A percentile compares a stretch with the other conserved stretches of the same genome.
phyloP scores from a whole-genome alignment of 257 asterid genomes.

The Asclepias syriaca region DNA sequence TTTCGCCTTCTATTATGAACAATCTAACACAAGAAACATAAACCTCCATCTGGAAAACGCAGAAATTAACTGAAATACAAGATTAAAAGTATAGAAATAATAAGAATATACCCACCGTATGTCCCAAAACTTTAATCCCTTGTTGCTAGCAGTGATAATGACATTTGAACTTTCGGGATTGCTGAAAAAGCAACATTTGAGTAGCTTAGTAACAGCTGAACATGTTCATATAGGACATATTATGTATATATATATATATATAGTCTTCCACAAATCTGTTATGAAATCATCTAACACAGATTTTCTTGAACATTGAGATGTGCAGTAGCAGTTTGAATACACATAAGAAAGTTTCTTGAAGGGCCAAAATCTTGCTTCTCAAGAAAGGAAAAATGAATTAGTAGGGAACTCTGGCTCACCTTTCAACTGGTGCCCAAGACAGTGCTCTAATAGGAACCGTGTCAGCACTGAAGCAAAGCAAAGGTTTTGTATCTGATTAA shows the following conservation, averaged over 20 bases:
- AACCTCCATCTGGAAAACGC: background rate
- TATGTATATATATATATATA: too few relatives aligned
- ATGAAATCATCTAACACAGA: background rate
- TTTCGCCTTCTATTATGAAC: background rate
- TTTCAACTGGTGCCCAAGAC: constrained; percentile 73
- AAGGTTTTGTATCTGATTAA: constrained; percentile 65
- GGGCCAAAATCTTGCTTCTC: background rate
- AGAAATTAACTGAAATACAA: too few relatives aligned
- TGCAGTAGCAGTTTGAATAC: too few relatives aligned
- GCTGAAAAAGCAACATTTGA: constrained; percentile 41
- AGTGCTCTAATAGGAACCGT: constrained; percentile 76
- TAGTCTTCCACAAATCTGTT: background rate
- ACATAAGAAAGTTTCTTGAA: background rate
- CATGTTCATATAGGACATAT: background rate
- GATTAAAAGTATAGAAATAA: too few relatives aligned
- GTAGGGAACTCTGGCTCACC: too few relatives aligned
- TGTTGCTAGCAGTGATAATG: constrained; percentile 59
- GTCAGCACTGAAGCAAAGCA: constrained; percentile 84
- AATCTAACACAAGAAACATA: background rate
- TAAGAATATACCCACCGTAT: constrained; percentile 72
- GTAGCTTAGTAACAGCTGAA: constrained; percentile 1
- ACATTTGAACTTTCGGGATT: constrained; percentile 53
- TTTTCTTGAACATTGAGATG: background rate
- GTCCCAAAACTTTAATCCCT: constrained; percentile 90
- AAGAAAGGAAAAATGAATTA: too few relatives aligned